Evolutionary conservation across 306 rosid genomes (phyloP).

Genomic region (Alnus glutinosa): DNA sequence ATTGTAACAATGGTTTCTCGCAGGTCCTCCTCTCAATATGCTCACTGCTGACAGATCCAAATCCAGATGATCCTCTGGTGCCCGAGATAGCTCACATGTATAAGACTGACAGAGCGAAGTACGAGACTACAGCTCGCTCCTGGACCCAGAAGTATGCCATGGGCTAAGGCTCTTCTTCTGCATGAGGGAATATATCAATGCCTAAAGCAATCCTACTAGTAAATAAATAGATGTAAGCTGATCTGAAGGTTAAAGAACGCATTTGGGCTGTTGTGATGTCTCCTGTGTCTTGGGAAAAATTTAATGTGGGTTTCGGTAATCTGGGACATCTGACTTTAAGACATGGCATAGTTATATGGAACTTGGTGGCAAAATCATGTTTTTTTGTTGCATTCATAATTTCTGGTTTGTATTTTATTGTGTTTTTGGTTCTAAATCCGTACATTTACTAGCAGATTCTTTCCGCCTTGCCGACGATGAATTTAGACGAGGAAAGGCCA

Average conservation of each 20-base stretch:
- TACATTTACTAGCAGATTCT: not conserved
- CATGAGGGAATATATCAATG: slow-evolving; percentile 11
- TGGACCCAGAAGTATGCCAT: slow-evolving; percentile 72
- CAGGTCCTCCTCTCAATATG: slow-evolving; percentile 66
- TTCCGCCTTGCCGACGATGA: not conserved
- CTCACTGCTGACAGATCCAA: slow-evolving; percentile 66
- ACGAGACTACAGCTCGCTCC: slow-evolving; percentile 57
- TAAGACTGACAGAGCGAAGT: slow-evolving; percentile 54
- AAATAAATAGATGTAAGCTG: slow-evolving; percentile 42
- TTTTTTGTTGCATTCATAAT: not conserved
- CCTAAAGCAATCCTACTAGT: slow-evolving; percentile 27
- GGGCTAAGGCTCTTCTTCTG: slow-evolving; percentile 39
- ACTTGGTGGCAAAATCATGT: not conserved
- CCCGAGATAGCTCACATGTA: slow-evolving; percentile 71
- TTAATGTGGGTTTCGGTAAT: not conserved
- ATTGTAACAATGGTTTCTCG: slow-evolving; percentile 23
- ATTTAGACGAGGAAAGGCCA: not conserved
- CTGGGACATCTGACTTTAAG: not conserved
- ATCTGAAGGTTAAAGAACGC: slow-evolving; percentile 9
- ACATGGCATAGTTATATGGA: not conserved
- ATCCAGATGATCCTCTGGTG: slow-evolving; percentile 67
- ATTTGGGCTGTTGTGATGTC: slow-evolving; percentile 8
- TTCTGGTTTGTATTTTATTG: not conserved
- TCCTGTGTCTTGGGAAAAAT: not conserved
- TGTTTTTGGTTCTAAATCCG: not conserved